Base-by-base conservation (phyloP, 495 filamentous ascomycete species). In the Penicillium cataractarum region DNA sequence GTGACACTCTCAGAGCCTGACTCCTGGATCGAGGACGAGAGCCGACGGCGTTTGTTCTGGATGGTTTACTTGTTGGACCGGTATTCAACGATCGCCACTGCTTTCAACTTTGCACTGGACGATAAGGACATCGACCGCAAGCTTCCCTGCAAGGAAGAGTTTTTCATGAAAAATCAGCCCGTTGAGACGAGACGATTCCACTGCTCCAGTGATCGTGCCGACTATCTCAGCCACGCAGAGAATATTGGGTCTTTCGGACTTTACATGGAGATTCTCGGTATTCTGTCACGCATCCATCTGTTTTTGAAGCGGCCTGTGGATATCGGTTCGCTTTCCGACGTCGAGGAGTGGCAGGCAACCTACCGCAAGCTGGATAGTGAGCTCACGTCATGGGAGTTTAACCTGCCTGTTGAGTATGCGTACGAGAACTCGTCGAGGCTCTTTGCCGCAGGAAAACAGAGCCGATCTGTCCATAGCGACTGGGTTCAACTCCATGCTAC, bases 401-500 rank as follows among this genome's bases (percentile, higher is more conserved):
- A 86, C 52, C 82, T 97, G 26, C 92, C 92, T 2, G 81, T 80
- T 29, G 91, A 96, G 63, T 94, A 92, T 74, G 86, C 89, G 10
- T 78, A 76, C 57, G 76, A 78, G 46, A 93, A 93, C 66, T 89
- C 90, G 69, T 85, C 88, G 29, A 86, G 90, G 44, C 74, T 92
- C 1, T 90, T 91, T 73, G 84, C 84, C 53, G 83, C 83, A 0
- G 76, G 81, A 2, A 85, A 85, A n/a, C 82, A 78, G 33, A 82
- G 76, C 62, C 90, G 90, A 65, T 79, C 82, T 12, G 75, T 90
- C 35, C 92, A 91, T 68, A 90, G 88, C 68, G 88, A 90, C 50
- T 94, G 91, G 90, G 88, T 96, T 40, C 93, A 96, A 85, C 82
- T 96, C n/a, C 92, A 96, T 69, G 87, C 89, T 15, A 89, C 89